Base-by-base conservation (phyloP, 371 early-diverging fungal genomes). In the Mortierella sp. region DNA sequence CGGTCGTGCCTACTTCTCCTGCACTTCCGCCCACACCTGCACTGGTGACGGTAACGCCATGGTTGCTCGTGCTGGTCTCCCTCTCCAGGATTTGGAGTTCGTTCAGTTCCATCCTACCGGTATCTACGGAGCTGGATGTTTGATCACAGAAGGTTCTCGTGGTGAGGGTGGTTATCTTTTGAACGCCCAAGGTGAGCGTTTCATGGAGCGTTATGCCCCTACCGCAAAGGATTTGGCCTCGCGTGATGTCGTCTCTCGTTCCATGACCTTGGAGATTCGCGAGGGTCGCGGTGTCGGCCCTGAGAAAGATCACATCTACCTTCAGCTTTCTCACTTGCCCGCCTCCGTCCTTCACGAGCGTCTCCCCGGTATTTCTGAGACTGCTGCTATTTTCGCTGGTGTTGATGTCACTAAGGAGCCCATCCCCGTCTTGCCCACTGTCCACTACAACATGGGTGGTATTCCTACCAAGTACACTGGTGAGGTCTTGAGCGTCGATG, bases 381-480 rank as follows among this genome's bases (percentile, higher is more conserved):
- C 97, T 26, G 97, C 98, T 35, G 95, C 95, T 69, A 97, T 98
- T 84, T 98, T 98, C 84, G 94, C 97, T 59, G 97, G 97, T 85
- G 98, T 98, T 58, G 97, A 98, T 88, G 97, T 98, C 40, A 98
- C 98, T 84, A 97, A 97, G 91, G 98, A 98, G 83, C 97, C 99
- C 51, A 98, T 98, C 83, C 99, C 99, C n/a, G 98, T 98, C 54
- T 87, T 98, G 64, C 99, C 99, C 69, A 98, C 99, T 69, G 99
- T 98, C 75, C 99, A 98, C 85, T 98, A 98, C 92, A 98, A 98
- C 90, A 98, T 98, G 98, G 99, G 99, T 83, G 98, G 99, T 86
- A 98, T 98, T 71, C 98, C 98, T 35, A 98, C 98, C 55, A 90
- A 90, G 65, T 98, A 96, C 92, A 97, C 97, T 61, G 99, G 99